These are phyloP conservation scores for Tetraselmis striata DNA, from an alignment of 139 green algal species.

Conservation along the genomic window DNA sequence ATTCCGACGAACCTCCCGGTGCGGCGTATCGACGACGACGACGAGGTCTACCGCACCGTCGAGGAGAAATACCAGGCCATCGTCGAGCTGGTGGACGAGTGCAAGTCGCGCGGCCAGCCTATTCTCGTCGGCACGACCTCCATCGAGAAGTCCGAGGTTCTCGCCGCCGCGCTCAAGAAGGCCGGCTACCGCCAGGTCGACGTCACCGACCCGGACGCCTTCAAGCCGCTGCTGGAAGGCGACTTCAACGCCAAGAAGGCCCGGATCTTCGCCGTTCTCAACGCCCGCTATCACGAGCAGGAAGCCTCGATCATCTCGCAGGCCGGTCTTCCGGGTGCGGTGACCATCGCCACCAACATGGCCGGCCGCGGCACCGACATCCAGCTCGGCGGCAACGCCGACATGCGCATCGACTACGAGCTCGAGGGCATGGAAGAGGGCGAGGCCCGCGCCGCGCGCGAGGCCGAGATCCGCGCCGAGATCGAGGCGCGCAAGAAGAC, in stretches of 20 bases:
- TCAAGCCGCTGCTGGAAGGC: no score
- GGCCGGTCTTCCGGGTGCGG: constrained; percentile 49
- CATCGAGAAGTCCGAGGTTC: constrained; percentile 85
- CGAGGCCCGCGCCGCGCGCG: constrained; percentile 23
- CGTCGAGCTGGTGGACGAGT: constrained; percentile 29
- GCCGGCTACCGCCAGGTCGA: no score
- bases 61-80: constrained; percentile 33
- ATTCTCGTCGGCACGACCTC: constrained; percentile 83
- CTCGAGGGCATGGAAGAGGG: neutral
- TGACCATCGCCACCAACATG: constrained; percentile 79
- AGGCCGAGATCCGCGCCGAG: constrained; percentile 29
- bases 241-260: no score
- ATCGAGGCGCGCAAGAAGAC: constrained; percentile 38
- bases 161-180: constrained; percentile 66
- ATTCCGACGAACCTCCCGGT: constrained; percentile 76
- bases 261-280: no score
- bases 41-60: constrained; percentile 43
- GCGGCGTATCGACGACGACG: constrained; percentile 46
- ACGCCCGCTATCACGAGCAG: no score
- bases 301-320: constrained; percentile 34
- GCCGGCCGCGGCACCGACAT: constrained; percentile 78
- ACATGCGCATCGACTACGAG: no score
- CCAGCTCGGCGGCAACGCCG: constrained; percentile 67
- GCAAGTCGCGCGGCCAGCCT: constrained; percentile 32
- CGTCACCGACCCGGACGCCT: no score